Base-by-base conservation (phyloP, 2,329 filamentous ascomycete species). In the Epichloe baconii region DNA sequence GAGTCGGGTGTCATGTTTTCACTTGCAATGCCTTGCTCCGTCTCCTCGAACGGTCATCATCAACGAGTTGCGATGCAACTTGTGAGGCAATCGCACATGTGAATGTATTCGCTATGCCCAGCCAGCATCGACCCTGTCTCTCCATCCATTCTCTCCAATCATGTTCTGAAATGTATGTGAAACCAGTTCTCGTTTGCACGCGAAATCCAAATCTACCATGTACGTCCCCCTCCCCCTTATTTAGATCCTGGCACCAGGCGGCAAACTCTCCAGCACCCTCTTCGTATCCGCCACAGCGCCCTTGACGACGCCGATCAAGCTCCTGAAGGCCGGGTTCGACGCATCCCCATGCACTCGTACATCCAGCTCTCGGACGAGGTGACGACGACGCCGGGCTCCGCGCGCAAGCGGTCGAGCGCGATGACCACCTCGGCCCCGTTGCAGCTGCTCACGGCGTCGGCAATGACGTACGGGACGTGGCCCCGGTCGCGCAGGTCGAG, bases 311-410 rank as follows among this genome's bases (percentile, higher is more conserved):
- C 73, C 75, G 55, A 86, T 83, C 45, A 96, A 74, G 23, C 73
- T 74, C 69, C 78, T 85, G 64, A 96, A 96, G 68, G 83, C 80
- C 1, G 74, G 68, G 59, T 83, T 79, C 12, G 70, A 75, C 6
- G 91, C 88, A 70, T 96, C 90, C 17, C 88, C 71, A 96, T 78
- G 60, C 82, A 81, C 73, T 97, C 90, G 69, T 94, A 97, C 63
- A 96, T 70, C 70, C 86, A 84, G 67, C 86, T 86, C 78, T 97
- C 91, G 66, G 86, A 93, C 23, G 84, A 88, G 17, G 89, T 95
- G 35, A 97, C 82, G 3, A 79, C 71, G 37, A 83, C 86, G 1
- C 90, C 90, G 2, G 57, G 58, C 57, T 85, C 88, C 57, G 77
- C 75, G 58, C 88, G 74, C 69, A 97, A 65, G 55, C 91, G 70